phyloP scores from a whole-genome alignment of 2,329 filamentous ascomycete species.

The Penicillium capsulatum region DNA sequence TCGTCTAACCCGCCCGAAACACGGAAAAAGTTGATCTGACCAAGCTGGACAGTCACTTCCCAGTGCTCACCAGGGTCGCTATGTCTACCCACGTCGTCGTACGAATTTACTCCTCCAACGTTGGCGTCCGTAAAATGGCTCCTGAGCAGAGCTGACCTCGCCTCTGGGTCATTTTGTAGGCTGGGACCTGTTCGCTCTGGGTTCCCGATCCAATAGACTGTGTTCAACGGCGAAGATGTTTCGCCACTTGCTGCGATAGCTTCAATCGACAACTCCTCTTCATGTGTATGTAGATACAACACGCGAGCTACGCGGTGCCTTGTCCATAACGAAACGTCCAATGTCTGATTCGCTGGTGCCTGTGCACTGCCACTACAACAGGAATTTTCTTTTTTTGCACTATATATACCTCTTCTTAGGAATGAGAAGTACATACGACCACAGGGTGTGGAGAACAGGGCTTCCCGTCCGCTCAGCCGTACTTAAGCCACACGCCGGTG shows the following conservation, averaged over 20 bases:
- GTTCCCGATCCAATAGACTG: not conserved
- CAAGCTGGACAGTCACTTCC: not conserved
- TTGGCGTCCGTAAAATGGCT: not conserved
- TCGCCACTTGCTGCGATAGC: slow-evolving; percentile 1
- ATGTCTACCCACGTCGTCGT: slow-evolving; percentile 1
- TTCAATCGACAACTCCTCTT: not conserved
- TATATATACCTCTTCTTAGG: too few relatives aligned
- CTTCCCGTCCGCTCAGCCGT: not conserved
- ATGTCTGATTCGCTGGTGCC: too few relatives aligned
- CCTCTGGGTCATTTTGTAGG: slow-evolving; percentile 1
- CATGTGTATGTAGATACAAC: too few relatives aligned
- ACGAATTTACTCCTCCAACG: not conserved
- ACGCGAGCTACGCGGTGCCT: too few relatives aligned
- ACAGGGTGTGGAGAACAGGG: not conserved
- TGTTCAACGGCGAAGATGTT: not conserved
- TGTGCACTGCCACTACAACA: too few relatives aligned
- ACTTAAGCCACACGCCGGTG: not conserved
- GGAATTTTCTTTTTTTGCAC: too few relatives aligned
- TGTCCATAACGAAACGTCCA: too few relatives aligned
- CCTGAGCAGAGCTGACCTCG: not conserved
- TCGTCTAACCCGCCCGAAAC: not conserved
- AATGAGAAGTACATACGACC: not conserved
- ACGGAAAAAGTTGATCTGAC: not conserved
- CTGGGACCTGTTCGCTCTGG: not conserved
- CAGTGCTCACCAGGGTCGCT: slow-evolving; percentile 1